Percentiles rank a stretch among this genome's conserved stretches.
These are phyloP conservation scores for Puccinia polysora DNA, from an alignment of 1,284 basidiomycete species.

Conservation along the genomic window DNA sequence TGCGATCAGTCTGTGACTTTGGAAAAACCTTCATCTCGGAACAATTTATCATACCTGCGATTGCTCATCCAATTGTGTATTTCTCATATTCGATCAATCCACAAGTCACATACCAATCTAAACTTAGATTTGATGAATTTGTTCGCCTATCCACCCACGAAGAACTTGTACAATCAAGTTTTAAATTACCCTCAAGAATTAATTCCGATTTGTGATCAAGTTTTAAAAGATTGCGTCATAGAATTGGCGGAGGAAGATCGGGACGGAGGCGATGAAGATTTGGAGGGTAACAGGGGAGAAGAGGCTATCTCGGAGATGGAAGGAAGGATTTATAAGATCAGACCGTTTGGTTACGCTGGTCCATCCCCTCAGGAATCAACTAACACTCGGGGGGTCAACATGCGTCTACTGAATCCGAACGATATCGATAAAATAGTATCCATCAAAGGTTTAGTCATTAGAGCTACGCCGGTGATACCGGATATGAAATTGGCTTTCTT, in stretches of 20 bases:
- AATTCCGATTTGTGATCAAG: constrained; percentile 92
- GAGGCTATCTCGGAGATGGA: constrained; percentile 40
- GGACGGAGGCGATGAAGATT: not conserved
- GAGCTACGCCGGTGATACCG: constrained; percentile 93
- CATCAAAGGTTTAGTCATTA: constrained; percentile 94
- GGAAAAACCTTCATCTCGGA: too few relatives aligned
- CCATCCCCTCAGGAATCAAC: constrained; percentile 44
- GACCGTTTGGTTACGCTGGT: constrained; percentile 72
- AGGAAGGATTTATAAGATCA: constrained; percentile 63
- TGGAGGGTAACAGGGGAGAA: not conserved
- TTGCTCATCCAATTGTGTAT: not conserved
- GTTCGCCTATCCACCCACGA: constrained; percentile 77
- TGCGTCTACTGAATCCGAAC: constrained; percentile 82
- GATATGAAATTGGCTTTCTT: constrained; percentile 99
- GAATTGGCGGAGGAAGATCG: constrained; percentile 48
- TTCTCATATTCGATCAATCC: not conserved
- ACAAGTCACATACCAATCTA: constrained; percentile 71
- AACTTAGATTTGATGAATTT: constrained; percentile 87
- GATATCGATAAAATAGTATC: constrained; percentile 94
- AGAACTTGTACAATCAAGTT: constrained; percentile 60
- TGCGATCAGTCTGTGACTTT: too few relatives aligned
- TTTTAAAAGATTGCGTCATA: constrained; percentile 68
- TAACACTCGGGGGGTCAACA: constrained; percentile 61
- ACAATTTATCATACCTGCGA: too few relatives aligned
- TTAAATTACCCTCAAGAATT: constrained; percentile 94